Evolutionary conservation across 352 stramenopile species (phyloP).

Genomic region (Vaucheria bursata): DNA sequence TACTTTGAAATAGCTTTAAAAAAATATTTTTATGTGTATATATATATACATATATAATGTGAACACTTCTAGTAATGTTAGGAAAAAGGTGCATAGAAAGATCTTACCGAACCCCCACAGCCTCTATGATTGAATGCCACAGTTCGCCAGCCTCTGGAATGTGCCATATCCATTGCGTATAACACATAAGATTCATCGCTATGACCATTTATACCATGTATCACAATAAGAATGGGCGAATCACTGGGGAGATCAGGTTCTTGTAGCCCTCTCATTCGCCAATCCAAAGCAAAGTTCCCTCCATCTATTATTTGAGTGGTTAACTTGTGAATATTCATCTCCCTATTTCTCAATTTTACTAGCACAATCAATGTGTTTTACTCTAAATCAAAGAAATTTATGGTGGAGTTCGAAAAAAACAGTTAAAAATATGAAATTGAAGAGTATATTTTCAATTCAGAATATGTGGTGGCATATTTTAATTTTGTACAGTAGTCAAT

Average conservation of each 20-base stretch:
- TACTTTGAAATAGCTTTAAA: too few relatives aligned
- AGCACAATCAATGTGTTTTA: constrained; percentile 7
- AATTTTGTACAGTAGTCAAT: too few relatives aligned
- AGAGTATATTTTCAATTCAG: too few relatives aligned
- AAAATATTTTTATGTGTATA: too few relatives aligned
- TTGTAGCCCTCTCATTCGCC: constrained; percentile 17
- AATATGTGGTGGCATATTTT: too few relatives aligned
- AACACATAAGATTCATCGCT: constrained; percentile 31
- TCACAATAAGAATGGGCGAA: constrained; percentile 32
- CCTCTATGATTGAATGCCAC: constrained; percentile 40
- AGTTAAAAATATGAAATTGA: too few relatives aligned
- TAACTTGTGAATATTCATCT: background rate
- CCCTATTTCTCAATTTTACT: background rate
- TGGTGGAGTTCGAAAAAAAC: background rate
- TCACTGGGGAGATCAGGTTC: constrained; percentile 18
- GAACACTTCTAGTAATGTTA: too few relatives aligned
- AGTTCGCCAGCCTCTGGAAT: constrained; percentile 25
- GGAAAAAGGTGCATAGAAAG: too few relatives aligned
- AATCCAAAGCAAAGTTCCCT: constrained; percentile 40
- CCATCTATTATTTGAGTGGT: constrained; percentile 12
- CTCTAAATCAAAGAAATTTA: background rate
- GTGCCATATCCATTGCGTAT: constrained; percentile 21
- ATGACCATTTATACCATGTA: constrained; percentile 33
- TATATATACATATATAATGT: too few relatives aligned
- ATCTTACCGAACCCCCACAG: constrained; percentile 22